A percentile compares a stretch with the other conserved stretches of the same genome.
Conservation (phyloP, 306 rosid species). For the Quercus wislizeni region DNA sequence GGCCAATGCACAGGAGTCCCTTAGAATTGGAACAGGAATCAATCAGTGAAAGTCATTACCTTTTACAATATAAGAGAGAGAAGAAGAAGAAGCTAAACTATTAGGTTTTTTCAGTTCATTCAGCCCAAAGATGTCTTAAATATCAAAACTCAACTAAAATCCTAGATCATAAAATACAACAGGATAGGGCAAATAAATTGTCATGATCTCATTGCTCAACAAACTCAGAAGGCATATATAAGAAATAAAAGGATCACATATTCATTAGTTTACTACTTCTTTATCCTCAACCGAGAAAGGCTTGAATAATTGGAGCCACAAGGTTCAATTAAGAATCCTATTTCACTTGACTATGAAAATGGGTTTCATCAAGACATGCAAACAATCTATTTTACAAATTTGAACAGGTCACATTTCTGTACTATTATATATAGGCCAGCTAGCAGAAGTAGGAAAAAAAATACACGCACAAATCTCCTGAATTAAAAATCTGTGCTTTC, state of each 20-base stretch:
- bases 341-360: neutral
- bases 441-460: neutral
- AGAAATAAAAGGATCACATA: neutral
- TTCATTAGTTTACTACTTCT: neutral
- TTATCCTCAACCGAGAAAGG: neutral
- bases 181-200: neutral
- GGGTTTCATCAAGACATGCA: neutral
- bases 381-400: conserved; percentile 1
- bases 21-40: conserved; percentile 26
- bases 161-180: neutral
- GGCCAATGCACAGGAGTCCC: conserved; percentile 78
- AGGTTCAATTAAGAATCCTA: conserved; percentile 1
- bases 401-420: neutral
- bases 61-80: too few species aligned
- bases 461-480: neutral
- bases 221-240: neutral
- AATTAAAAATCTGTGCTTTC: conserved; percentile 3
- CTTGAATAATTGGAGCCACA: neutral
- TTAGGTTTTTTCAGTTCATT: neutral
- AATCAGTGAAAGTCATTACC: neutral
- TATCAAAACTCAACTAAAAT: neutral
- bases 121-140: neutral
- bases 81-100: neutral
- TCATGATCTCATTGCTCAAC: neutral
- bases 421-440: neutral